Evolutionary conservation across 2,329 filamentous ascomycete genomes (phyloP), one percentile per base, ranked within the genome.

Genomic region (Ustilaginoidea virens): DNA sequence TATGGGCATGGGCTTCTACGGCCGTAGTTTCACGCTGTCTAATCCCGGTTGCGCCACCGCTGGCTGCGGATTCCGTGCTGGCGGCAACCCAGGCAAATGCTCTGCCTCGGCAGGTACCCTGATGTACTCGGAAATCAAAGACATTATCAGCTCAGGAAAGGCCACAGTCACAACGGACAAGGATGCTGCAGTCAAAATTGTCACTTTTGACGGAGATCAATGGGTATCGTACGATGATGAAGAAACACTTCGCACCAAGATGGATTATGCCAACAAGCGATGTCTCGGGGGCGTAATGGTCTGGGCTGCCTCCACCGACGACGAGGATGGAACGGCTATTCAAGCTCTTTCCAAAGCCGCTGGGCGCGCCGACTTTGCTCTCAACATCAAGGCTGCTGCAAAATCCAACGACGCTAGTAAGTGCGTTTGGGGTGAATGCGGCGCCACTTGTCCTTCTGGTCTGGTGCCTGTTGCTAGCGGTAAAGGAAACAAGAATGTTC

Each of bases 1-100:
- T 4, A 30, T 69, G 6, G 63, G 63, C 1, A 19, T 59, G 3
- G 57, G 48, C 4, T 66, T 61, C 33, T 67, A 67, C 36, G 57
- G 60, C 4, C 43, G 53, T 3, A 25, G 37, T 33, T 51, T 49
- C 33, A 46, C 39, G 4, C 30, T 48, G 23, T 27, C 30, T 1
- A 34, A 47, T 27, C 33, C 45, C 0, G 14, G 5, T 7, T 53
- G 51, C 36, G 37, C 33, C 12, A 27, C 31, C 0, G 32, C 51
- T 4, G 46, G 48, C 1, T 57, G 53, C 25, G 17, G 19, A 5
- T 52, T 55, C 32, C 31, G 13, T 3, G 36, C 30, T 10, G 47
- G 39, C 4, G 49, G 35, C 15, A 33, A 36, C 2, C 24, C 24
- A 1, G 50, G 52, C 3, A 9, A 20, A 2, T 58, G 55, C 30